Conservation (phyloP, 306 rosid genomes). For the Acacia crassicarpa region DNA sequence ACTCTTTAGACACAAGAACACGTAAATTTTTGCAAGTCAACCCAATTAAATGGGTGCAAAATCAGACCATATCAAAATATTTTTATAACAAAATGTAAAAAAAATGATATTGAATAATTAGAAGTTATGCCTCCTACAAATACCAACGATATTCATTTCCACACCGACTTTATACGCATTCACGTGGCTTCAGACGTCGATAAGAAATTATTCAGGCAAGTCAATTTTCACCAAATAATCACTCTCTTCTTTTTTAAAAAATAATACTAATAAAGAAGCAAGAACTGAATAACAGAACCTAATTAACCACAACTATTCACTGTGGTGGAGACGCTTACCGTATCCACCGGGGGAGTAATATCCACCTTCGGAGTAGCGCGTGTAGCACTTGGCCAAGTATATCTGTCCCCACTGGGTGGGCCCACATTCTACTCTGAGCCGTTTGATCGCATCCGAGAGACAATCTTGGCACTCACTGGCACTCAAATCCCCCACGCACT, state of each 20-base stretch:
- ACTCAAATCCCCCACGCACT: slow-evolving; percentile 90
- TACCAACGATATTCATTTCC: not conserved
- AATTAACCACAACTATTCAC: slow-evolving; percentile 29
- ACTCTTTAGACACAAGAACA: too few species aligned
- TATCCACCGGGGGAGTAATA: slow-evolving; percentile 37
- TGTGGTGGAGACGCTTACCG: slow-evolving; percentile 49
- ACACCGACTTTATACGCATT: slow-evolving; percentile 3
- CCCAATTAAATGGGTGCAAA: not conserved
- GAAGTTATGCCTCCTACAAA: not conserved
- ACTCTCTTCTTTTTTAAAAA: too few species aligned
- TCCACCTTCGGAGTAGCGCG: slow-evolving; percentile 60
- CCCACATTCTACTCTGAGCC: slow-evolving; percentile 71
- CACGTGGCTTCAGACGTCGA: slow-evolving; percentile 25
- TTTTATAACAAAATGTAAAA: not conserved
- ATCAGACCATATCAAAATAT: not conserved
- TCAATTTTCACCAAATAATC: slow-evolving; percentile 4
- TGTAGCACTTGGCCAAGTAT: slow-evolving; percentile 90
- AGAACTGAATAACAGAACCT: not conserved
- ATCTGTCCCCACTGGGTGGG: slow-evolving; percentile 59
- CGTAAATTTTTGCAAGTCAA: too few species aligned
- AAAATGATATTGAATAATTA: not conserved
- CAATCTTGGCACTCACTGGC: slow-evolving; percentile 80
- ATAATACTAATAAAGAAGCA: not conserved
- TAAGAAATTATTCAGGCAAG: slow-evolving; percentile 16
- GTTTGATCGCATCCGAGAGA: slow-evolving; percentile 67